phyloP scores from a whole-genome alignment of 371 early-diverging fungal genomes.

The Rhizopus sp. region DNA sequence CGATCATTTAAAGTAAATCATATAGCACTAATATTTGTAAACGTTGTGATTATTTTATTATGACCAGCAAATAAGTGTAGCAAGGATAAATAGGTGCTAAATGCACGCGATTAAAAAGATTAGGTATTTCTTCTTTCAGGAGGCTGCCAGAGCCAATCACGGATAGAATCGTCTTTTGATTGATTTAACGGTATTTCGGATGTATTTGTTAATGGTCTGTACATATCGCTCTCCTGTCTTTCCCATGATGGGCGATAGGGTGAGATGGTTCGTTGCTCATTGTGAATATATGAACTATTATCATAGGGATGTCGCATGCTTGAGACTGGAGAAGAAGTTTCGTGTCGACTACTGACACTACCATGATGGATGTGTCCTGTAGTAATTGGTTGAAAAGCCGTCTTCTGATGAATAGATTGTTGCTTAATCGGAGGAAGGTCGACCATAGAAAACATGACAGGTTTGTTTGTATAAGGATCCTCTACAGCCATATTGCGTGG shows the following conservation, averaged over 20 bases:
- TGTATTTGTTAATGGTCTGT: not conserved
- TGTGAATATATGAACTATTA: not conserved
- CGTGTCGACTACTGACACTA: not conserved
- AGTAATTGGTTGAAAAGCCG: not conserved
- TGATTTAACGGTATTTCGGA: slow-evolving; percentile 4
- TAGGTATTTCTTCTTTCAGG: slow-evolving; percentile 28
- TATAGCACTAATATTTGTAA: too few species aligned
- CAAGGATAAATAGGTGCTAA: too few species aligned
- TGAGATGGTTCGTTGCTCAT: slow-evolving; percentile 10
- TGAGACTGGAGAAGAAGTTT: not conserved
- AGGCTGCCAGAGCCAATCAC: slow-evolving; percentile 33
- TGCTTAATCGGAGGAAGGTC: not conserved
- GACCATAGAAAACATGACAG: slow-evolving; percentile 45
- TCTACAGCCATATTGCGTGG: slow-evolving; percentile 31
- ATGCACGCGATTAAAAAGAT: not conserved
- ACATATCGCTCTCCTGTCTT: slow-evolving; percentile 7
- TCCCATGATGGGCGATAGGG: slow-evolving; percentile 27
- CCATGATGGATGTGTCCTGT: not conserved
- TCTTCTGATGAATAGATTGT: too few species aligned
- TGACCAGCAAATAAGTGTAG: too few species aligned
- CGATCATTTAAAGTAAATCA: too few species aligned
- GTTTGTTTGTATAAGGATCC: slow-evolving; percentile 40
- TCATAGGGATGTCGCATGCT: slow-evolving; percentile 11
- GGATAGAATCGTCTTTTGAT: slow-evolving; percentile 9
- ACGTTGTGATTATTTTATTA: too few species aligned